Percentiles rank a stretch among this genome's conserved stretches.
Conservation (phyloP, 2,329 filamentous ascomycete genomes). For the Zymoseptoria crescenta region DNA sequence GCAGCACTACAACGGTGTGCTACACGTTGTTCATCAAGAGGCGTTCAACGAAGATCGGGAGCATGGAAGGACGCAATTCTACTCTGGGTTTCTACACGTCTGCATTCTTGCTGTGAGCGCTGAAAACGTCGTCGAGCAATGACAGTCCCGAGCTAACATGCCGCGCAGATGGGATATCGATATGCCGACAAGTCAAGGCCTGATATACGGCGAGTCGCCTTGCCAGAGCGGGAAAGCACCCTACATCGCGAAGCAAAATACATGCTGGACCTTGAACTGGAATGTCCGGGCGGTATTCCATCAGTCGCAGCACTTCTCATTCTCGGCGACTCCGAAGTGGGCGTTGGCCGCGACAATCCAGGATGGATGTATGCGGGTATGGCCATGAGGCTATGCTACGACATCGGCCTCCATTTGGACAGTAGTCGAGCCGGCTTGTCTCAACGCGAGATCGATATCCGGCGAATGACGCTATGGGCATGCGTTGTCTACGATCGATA, state of each 20-base stretch:
- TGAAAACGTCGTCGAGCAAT: neutral
- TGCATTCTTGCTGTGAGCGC: conserved; percentile 17
- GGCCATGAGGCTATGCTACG: conserved; percentile 22
- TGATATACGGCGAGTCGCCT: conserved; percentile 18
- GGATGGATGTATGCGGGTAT: conserved; percentile 24
- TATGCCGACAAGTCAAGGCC: conserved; percentile 19
- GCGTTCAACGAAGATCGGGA: conserved; percentile 21
- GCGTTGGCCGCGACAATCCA: conserved; percentile 20
- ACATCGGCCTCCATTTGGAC: conserved; percentile 22
- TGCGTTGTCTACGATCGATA: conserved; percentile 24
- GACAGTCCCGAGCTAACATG: neutral
- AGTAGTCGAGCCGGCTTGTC: conserved; percentile 19
- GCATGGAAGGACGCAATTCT: conserved; percentile 17
- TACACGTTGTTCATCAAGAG: conserved; percentile 21
- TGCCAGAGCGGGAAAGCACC: conserved; percentile 19
- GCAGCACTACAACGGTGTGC: conserved; percentile 21
- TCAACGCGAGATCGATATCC: conserved; percentile 18
- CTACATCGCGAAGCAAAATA: conserved; percentile 21
- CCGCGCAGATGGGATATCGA: conserved; percentile 16
- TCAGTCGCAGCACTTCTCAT: conserved; percentile 21
- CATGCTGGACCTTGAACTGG: conserved; percentile 23
- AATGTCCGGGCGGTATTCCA: conserved; percentile 19
- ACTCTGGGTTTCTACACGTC: conserved; percentile 22
- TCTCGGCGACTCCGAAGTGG: conserved; percentile 19
- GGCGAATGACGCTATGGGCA: conserved; percentile 22